phyloP scores from a whole-genome alignment of 768 basidiomycete genomes.

The Lyophyllum shimeji region DNA sequence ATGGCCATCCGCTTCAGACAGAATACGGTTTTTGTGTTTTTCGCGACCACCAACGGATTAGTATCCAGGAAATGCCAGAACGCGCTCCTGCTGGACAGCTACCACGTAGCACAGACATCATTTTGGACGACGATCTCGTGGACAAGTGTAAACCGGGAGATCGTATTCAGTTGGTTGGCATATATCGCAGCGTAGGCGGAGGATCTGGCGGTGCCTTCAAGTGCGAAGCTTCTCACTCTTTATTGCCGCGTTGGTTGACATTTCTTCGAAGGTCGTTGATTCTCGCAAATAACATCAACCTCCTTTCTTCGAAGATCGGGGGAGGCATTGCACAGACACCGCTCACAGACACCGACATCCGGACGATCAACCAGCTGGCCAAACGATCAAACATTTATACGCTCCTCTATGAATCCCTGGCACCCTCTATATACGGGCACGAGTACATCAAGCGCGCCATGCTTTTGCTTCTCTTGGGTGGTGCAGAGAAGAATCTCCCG shows the following conservation, averaged over 20 bases:
- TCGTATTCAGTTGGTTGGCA: conserved; percentile 93
- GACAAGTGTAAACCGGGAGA: conserved; percentile 98
- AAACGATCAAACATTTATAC: conserved; percentile 86
- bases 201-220: conserved; percentile 93
- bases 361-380: conserved; percentile 90
- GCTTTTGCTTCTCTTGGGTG: conserved; percentile 89
- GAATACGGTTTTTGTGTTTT: conserved; percentile 93
- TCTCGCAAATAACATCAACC: conserved; percentile 92
- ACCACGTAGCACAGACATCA: conserved; percentile 93
- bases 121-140: conserved; percentile 94
- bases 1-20: conserved; percentile 82
- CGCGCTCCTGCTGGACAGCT: conserved; percentile 96
- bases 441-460: conserved; percentile 95
- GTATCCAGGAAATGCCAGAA: conserved; percentile 99
- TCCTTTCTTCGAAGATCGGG: conserved; percentile 92
- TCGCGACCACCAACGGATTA: conserved; percentile 95
- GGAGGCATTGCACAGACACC: conserved; percentile 93
- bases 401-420: conserved; percentile 90
- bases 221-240: conserved; percentile 42
- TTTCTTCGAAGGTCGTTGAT: conserved; percentile 72
- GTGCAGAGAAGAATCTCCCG: conserved; percentile 94
- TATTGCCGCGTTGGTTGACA: conserved; percentile 10
- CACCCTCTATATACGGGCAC: conserved; percentile 96
- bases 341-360: conserved; percentile 91
- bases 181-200: conserved; percentile 92